Percentiles rank a stretch among this genome's conserved stretches.
These are phyloP conservation scores for Hypoxylon sp. DNA, from an alignment of 2,329 filamentous ascomycete species.

Conservation along the genomic window DNA sequence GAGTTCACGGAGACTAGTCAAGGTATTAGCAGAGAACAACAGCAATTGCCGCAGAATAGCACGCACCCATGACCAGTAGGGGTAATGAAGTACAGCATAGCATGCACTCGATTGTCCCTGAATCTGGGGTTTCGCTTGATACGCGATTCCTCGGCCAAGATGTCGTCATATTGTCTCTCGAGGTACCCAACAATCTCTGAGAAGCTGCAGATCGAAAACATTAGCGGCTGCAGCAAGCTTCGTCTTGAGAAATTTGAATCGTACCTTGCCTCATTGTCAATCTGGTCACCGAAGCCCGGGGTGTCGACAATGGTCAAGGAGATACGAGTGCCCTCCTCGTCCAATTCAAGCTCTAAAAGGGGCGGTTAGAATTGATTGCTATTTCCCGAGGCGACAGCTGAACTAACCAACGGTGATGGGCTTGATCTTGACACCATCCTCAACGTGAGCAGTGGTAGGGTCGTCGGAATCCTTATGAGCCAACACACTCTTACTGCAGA, in stretches of 20 bases:
- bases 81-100: conserved; percentile 98
- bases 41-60: conserved; percentile 2
- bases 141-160: conserved; percentile 98
- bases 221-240: conserved; percentile 21
- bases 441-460: conserved; percentile 85
- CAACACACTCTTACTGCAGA: conserved; percentile 94
- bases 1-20: conserved; percentile 87
- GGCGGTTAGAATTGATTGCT: conserved; percentile 43
- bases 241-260: conserved; percentile 37
- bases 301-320: conserved; percentile 99
- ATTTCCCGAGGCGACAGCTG: conserved; percentile 1
- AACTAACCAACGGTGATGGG: conserved; percentile 93
- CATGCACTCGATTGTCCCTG: conserved; percentile 98
- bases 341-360: conserved; percentile 84
- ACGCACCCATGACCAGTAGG: conserved; percentile 92
- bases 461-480: conserved; percentile 94
- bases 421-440: conserved; percentile 99
- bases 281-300: conserved; percentile 97
- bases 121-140: conserved; percentile 99
- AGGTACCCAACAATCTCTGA: conserved; percentile 98
- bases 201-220: conserved; percentile 70
- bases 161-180: conserved; percentile 99
- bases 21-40: conserved; percentile 36
- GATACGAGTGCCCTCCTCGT: conserved; percentile 98
- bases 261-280: conserved; percentile 98